These are phyloP conservation scores for Apiospora aurea DNA, from an alignment of 2,329 filamentous ascomycete genomes.

Conservation along the genomic window DNA sequence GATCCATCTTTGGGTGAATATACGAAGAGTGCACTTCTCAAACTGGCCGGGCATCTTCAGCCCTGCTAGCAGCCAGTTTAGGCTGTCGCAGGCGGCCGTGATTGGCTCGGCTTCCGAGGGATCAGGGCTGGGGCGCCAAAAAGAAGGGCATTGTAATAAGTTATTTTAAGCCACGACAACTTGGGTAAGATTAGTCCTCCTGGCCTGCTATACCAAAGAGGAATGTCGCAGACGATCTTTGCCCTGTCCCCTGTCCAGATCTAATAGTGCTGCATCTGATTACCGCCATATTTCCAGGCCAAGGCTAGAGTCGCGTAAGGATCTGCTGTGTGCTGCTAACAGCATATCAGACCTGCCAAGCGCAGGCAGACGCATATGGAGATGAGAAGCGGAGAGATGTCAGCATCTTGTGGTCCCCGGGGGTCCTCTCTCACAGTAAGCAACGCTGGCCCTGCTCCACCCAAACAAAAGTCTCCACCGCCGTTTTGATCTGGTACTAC, in stretches of 20 bases:
- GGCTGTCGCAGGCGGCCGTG: conserved; percentile 1
- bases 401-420: conserved; percentile 4
- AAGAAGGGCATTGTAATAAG: background rate
- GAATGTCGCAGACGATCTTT: conserved; percentile 1
- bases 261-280: background rate
- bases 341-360: background rate
- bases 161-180: conserved; percentile 12
- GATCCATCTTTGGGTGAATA: conserved; percentile 2
- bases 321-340: background rate
- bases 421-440: conserved; percentile 8
- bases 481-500: too few relatives aligned
- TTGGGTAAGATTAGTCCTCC: background rate
- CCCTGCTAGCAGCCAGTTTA: conserved; percentile 17
- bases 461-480: too few relatives aligned
- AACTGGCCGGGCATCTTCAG: background rate
- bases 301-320: background rate
- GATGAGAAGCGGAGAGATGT: conserved; percentile 16
- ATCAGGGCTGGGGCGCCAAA: background rate
- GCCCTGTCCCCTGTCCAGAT: background rate
- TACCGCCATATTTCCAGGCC: background rate
- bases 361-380: background rate
- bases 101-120: background rate
- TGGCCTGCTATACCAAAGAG: background rate
- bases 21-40: conserved; percentile 9
- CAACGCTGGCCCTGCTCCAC: background rate